Percentiles rank a stretch among this genome's conserved stretches.
phyloP scores from a whole-genome alignment of 1,139 yeast species.

The Magnusiomyces ingens region DNA sequence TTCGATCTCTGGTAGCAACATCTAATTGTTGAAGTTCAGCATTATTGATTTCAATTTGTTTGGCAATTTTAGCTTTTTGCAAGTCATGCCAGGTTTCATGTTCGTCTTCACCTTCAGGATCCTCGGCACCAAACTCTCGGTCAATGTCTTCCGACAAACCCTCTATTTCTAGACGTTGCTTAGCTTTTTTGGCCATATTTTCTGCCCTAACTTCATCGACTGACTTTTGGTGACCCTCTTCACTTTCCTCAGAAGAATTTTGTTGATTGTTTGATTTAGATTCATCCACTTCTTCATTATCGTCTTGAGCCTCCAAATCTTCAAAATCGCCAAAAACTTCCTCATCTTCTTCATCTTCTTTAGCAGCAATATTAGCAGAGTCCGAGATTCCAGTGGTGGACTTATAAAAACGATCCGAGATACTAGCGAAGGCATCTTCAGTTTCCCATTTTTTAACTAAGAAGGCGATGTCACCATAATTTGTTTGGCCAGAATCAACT shows the following conservation, averaged over 20 bases:
- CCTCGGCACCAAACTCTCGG: conserved; percentile 65
- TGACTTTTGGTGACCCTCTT: conserved; percentile 45
- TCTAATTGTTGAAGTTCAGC: conserved; percentile 63
- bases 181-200: conserved; percentile 86
- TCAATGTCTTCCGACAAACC: conserved; percentile 65
- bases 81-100: conserved; percentile 95
- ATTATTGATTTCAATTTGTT: conserved; percentile 89
- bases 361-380: conserved; percentile 33
- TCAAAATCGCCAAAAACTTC: conserved; percentile 74
- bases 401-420: conserved; percentile 57
- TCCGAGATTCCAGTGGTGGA: conserved; percentile 47
- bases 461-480: conserved; percentile 22
- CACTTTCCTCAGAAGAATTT: conserved; percentile 49
- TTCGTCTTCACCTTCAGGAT: conserved; percentile 63
- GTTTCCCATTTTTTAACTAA: conserved; percentile 41
- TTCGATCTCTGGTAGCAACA: conserved; percentile 60
- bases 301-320: conserved; percentile 54
- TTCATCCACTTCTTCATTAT: too few relatives aligned
- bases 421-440: conserved; percentile 35
- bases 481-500: conserved; percentile 15
- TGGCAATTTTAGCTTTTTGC: conserved; percentile 94
- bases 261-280: conserved; percentile 31
- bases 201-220: conserved; percentile 47
- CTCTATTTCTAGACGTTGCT: conserved; percentile 80
- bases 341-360: conserved; percentile 37